These are phyloP conservation scores for Phytophthora sansomeana DNA, from an alignment of 352 stramenopile genomes.

Conservation along the genomic window DNA sequence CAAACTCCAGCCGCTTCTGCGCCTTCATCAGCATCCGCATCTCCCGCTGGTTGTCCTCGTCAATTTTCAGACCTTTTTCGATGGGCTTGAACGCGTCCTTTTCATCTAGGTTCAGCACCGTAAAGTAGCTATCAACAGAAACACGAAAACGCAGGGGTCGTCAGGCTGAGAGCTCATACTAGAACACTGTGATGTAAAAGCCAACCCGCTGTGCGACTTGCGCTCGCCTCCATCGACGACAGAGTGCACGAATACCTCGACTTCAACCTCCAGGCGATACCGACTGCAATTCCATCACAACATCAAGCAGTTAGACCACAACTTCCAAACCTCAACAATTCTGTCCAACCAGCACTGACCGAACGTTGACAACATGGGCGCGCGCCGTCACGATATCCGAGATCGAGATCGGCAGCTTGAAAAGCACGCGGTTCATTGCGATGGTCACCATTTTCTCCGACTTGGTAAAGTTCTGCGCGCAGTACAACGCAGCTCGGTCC, in stretches of 20 bases:
- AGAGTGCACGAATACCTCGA: slow-evolving; percentile 63
- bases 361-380: slow-evolving; percentile 67
- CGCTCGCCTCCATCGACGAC: slow-evolving; percentile 39
- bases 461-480: slow-evolving; percentile 75
- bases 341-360: slow-evolving; percentile 40
- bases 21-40: slow-evolving; percentile 67
- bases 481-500: slow-evolving; percentile 74
- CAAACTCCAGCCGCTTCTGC: slow-evolving; percentile 64
- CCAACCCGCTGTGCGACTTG: slow-evolving; percentile 66
- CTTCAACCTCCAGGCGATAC: slow-evolving; percentile 69
- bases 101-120: slow-evolving; percentile 62
- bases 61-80: slow-evolving; percentile 50
- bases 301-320: slow-evolving; percentile 1
- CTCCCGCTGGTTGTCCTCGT: slow-evolving; percentile 55
- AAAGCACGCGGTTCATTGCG: slow-evolving; percentile 78
- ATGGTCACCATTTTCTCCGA: slow-evolving; percentile 83
- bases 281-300: slow-evolving; percentile 34
- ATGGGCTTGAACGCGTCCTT: slow-evolving; percentile 52
- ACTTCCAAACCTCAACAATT: not conserved
- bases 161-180: slow-evolving; percentile 10
- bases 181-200: not conserved
- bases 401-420: slow-evolving; percentile 70
- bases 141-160: slow-evolving; percentile 7
- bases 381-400: slow-evolving; percentile 69
- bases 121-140: slow-evolving; percentile 54